Evolutionary conservation across 225 moss, liverwort and hornwort genomes (phyloP).

Genomic region (Takakia lepidozioides): DNA sequence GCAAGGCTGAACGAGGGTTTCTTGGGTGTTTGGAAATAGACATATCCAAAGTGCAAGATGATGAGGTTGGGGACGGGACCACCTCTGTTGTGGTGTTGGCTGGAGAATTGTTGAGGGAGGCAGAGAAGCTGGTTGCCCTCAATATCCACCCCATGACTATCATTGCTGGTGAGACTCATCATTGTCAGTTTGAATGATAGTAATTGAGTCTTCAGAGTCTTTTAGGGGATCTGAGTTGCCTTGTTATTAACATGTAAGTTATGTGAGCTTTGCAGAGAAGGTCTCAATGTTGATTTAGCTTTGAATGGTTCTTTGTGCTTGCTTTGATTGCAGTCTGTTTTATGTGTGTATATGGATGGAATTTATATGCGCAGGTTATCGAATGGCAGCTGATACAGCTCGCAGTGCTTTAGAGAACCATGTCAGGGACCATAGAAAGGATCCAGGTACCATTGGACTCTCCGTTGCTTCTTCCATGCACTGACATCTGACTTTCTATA

Average conservation of each 20-base stretch:
- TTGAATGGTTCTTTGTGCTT: background rate
- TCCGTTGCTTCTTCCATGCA: too few species aligned
- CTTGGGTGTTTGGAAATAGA: slow-evolving; percentile 32
- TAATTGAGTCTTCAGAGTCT: too few species aligned
- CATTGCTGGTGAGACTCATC: slow-evolving; percentile 95
- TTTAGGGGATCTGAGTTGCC: too few species aligned
- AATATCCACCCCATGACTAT: slow-evolving; percentile 99
- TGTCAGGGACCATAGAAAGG: slow-evolving; percentile 72
- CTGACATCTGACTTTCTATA: too few species aligned
- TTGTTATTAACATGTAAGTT: too few species aligned
- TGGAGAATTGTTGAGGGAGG: slow-evolving; percentile 91
- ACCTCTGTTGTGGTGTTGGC: slow-evolving; percentile 96
- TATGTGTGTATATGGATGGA: too few species aligned
- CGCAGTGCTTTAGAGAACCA: slow-evolving; percentile 60
- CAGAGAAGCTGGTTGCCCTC: slow-evolving; percentile 80
- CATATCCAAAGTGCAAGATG: slow-evolving; percentile 96
- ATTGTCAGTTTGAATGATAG: too few species aligned
- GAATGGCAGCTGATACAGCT: slow-evolving; percentile 88
- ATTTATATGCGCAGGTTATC: slow-evolving; percentile 64
- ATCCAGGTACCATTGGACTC: slow-evolving; percentile 76
- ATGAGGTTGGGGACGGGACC: slow-evolving; percentile 98
- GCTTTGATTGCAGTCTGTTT: background rate
- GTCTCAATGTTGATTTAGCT: slow-evolving; percentile 1
- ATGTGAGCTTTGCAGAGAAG: too few species aligned
- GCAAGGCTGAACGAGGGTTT: background rate